phyloP scores from a whole-genome alignment of 176 grass and related monocot species.

The Phragmites australis region DNA sequence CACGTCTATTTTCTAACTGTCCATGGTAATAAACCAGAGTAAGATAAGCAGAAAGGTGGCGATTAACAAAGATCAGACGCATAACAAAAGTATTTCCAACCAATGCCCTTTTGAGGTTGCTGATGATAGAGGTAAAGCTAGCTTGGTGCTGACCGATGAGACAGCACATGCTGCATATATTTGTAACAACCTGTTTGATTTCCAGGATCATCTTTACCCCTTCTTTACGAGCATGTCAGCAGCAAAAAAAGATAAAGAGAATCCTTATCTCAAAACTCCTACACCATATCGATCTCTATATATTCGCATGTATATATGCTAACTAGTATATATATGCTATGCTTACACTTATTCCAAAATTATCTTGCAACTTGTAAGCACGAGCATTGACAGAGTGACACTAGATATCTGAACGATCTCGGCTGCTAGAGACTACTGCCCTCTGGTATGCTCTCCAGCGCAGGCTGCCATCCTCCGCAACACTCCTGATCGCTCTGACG shows the following conservation, averaged over 20 bases:
- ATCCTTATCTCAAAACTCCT: conserved; percentile 43
- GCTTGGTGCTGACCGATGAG: not conserved
- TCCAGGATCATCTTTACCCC: conserved; percentile 43
- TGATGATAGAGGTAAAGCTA: too few species aligned
- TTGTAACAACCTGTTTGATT: not conserved
- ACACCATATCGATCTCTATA: not conserved
- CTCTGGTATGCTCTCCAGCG: conserved; percentile 75
- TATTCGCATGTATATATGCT: conserved; percentile 1
- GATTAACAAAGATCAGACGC: not conserved
- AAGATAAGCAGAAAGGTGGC: not conserved
- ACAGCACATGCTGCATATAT: too few species aligned
- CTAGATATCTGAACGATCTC: not conserved
- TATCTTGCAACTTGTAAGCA: not conserved
- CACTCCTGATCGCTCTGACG: conserved; percentile 1
- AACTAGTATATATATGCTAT: not conserved
- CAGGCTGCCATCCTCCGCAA: conserved; percentile 57
- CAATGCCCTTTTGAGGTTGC: too few species aligned
- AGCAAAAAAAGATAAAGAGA: conserved; percentile 51
- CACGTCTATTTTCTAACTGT: too few species aligned
- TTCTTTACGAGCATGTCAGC: conserved; percentile 29
- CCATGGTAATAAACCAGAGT: too few species aligned
- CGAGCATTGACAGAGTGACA: not conserved
- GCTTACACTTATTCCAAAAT: conserved; percentile 15
- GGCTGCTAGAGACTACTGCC: conserved; percentile 37
- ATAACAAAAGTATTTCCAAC: not conserved